Conservation (phyloP, 164 flowering plant species). For the Macadamia tetraphylla region DNA sequence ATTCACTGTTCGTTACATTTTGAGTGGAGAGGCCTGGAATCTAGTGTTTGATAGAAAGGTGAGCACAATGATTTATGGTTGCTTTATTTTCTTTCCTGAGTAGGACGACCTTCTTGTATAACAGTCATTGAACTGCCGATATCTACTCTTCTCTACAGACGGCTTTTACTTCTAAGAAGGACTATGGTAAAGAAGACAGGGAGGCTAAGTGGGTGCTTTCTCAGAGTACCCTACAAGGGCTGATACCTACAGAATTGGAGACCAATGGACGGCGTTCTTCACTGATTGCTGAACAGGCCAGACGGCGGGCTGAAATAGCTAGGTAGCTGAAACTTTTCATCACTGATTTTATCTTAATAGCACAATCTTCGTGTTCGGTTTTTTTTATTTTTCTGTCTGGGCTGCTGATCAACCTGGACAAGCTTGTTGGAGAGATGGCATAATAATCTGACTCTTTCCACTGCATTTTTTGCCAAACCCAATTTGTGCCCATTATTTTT, state of each 20-base stretch:
- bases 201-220: constrained; percentile 72
- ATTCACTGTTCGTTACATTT: constrained; percentile 60
- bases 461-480: neutral
- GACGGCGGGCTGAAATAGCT: constrained; percentile 86
- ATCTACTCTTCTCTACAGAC: constrained; percentile 39
- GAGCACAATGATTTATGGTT: constrained; percentile 8
- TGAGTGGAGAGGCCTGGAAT: constrained; percentile 84
- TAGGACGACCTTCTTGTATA: neutral
- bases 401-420: neutral
- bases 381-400: neutral
- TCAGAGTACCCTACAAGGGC: constrained; percentile 64
- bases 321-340: constrained; percentile 35
- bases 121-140: neutral
- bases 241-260: constrained; percentile 43
- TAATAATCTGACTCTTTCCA: neutral
- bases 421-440: neutral
- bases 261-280: constrained; percentile 43
- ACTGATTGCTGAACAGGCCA: constrained; percentile 72
- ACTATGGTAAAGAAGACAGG: constrained; percentile 74
- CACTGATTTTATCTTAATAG: neutral
- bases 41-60: constrained; percentile 82
- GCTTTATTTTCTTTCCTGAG: neutral
- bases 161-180: constrained; percentile 72
- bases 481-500: too few relatives aligned
- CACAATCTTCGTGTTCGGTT: neutral